These are phyloP conservation scores for Lasiodiplodia citricola DNA, from an alignment of 2,329 filamentous ascomycete species.

Conservation along the genomic window DNA sequence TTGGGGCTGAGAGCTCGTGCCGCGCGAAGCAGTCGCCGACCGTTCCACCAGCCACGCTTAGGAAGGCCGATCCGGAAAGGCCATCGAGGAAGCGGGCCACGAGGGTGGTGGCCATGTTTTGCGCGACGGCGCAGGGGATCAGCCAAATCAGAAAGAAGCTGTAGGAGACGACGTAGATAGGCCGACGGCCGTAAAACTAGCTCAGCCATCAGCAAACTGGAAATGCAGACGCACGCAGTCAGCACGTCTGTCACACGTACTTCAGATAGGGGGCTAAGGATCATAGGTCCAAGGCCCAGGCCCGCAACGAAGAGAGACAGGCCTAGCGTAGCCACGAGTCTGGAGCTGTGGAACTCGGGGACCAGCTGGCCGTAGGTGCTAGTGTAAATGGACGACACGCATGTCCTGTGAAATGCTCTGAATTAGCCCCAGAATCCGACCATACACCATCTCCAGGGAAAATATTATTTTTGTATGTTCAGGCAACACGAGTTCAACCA, in stretches of 20 bases:
- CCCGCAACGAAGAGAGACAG: slow-evolving; percentile 84
- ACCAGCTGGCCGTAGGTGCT: slow-evolving; percentile 80
- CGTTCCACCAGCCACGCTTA: slow-evolving; percentile 79
- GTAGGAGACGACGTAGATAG: slow-evolving; percentile 80
- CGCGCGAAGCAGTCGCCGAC: slow-evolving; percentile 79
- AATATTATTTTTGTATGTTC: slow-evolving; percentile 24
- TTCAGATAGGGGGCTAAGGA: slow-evolving; percentile 60
- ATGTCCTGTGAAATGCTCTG: slow-evolving; percentile 63
- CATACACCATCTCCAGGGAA: slow-evolving; percentile 1
- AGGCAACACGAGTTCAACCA: slow-evolving; percentile 10
- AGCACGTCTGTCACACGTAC: slow-evolving; percentile 35
- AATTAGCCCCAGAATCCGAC: slow-evolving; percentile 14
- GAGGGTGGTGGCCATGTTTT: slow-evolving; percentile 81
- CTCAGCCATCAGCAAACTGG: slow-evolving; percentile 11
- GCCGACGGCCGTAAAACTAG: slow-evolving; percentile 79
- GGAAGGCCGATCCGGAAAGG: slow-evolving; percentile 67
- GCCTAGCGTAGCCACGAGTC: slow-evolving; percentile 77
- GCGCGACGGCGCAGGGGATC: slow-evolving; percentile 80
- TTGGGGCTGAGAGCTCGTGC: slow-evolving; percentile 62
- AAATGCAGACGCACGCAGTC: slow-evolving; percentile 14
- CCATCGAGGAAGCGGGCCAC: slow-evolving; percentile 79
- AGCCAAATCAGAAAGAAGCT: slow-evolving; percentile 78
- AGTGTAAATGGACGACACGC: slow-evolving; percentile 87
- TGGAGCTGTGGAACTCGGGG: slow-evolving; percentile 72
- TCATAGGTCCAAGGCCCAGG: slow-evolving; percentile 63